These are phyloP conservation scores for Colletotrichum eremochloae DNA, from an alignment of 2,329 filamentous ascomycete species.

Conservation along the genomic window DNA sequence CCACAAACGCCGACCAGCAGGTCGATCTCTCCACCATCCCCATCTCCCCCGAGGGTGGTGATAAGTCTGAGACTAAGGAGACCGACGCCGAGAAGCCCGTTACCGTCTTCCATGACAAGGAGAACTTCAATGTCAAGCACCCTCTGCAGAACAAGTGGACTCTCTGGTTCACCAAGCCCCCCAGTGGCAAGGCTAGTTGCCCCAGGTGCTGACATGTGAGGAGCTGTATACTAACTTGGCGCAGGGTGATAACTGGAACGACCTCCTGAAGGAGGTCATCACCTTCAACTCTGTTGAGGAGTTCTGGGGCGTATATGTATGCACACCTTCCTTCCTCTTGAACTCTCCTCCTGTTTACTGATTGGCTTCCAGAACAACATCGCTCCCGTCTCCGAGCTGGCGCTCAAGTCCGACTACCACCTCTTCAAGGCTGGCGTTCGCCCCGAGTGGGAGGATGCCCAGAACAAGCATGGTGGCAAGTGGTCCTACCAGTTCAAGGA, in stretches of 20 bases:
- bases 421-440: slow-evolving; percentile 98
- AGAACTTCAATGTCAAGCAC: slow-evolving; percentile 99
- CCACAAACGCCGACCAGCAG: slow-evolving; percentile 56
- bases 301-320: slow-evolving; percentile 99
- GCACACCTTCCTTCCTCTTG: slow-evolving; percentile 52
- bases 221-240: slow-evolving; percentile 17
- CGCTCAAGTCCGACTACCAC: slow-evolving; percentile 98
- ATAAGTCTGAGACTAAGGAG: slow-evolving; percentile 62
- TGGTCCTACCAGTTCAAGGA: slow-evolving; percentile 99
- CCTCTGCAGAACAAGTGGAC: slow-evolving; percentile 98
- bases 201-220: slow-evolving; percentile 43
- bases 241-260: slow-evolving; percentile 98
- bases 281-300: slow-evolving; percentile 99
- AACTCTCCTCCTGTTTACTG: slow-evolving; percentile 42
- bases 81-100: slow-evolving; percentile 74
- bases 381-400: slow-evolving; percentile 92
- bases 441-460: slow-evolving; percentile 97
- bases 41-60: slow-evolving; percentile 73
- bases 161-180: slow-evolving; percentile 99
- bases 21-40: slow-evolving; percentile 78
- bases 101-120: slow-evolving; percentile 97
- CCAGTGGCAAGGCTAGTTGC: slow-evolving; percentile 85
- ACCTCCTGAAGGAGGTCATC: slow-evolving; percentile 97
- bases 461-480: slow-evolving; percentile 99
- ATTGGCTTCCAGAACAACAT: slow-evolving; percentile 88